phyloP scores from a whole-genome alignment of 768 basidiomycete species.

The Suillus plorans region DNA sequence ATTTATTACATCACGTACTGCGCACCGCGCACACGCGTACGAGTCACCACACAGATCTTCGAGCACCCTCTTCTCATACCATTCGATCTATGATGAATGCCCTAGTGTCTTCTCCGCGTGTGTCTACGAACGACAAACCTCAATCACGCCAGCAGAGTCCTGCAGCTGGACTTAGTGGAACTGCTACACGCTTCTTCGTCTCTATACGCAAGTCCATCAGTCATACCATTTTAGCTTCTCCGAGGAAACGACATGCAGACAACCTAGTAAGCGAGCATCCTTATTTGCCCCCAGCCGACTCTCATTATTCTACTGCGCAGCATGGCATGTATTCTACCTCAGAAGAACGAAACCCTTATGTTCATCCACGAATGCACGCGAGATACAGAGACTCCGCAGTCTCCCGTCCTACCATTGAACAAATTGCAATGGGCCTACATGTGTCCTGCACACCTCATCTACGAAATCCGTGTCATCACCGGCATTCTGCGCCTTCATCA shows the following conservation, averaged over 20 bases:
- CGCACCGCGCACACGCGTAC: background rate
- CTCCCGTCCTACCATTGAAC: conserved; percentile 63
- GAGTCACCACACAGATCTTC: background rate
- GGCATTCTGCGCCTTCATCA: conserved; percentile 18
- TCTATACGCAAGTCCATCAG: conserved; percentile 32
- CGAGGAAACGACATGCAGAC: conserved; percentile 20
- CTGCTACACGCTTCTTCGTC: conserved; percentile 29
- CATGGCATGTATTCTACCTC: conserved; percentile 43
- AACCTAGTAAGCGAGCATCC: conserved; percentile 18
- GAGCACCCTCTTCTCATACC: background rate
- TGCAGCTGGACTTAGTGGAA: conserved; percentile 12
- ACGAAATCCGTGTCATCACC: conserved; percentile 29
- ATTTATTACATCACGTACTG: conserved; percentile 1
- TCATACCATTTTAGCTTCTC: conserved; percentile 14
- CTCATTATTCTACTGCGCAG: conserved; percentile 14
- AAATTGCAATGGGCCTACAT: conserved; percentile 82
- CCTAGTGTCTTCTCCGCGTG: conserved; percentile 14
- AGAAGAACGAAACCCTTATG: conserved; percentile 35
- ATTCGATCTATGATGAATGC: conserved; percentile 13
- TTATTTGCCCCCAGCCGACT: background rate
- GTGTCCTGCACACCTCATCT: conserved; percentile 75
- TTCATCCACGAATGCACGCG: conserved; percentile 34
- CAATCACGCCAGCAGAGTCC: conserved; percentile 10
- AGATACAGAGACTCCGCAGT: conserved; percentile 39
- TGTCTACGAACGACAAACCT: conserved; percentile 11